Base-by-base conservation (phyloP, 495 filamentous ascomycete genomes). In the Penicillium silybi region DNA sequence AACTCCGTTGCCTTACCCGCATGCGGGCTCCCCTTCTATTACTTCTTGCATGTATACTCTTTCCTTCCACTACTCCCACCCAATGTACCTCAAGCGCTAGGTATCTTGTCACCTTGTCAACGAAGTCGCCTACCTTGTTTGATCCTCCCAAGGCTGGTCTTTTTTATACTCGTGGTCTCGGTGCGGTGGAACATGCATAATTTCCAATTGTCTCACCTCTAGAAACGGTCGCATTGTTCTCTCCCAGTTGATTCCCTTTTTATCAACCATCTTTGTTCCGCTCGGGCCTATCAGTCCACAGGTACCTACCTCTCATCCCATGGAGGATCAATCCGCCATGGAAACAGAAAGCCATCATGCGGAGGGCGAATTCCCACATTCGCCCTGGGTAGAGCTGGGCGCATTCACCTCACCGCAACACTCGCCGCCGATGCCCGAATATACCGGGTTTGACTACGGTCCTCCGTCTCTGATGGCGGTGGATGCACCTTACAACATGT, bases 301-400 rank as follows among this genome's bases (percentile, higher is more conserved):
- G 17, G 15, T 22, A 46, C 37, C 32, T n/a, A n/a, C n/a, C n/a
- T n/a, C n/a, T 32, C 10, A 40, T 29, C 26, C 57, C 32, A 59
- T 65, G 61, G 59, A 61, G 40, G 51, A 61, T 19, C 53, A 52
- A 40, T 20, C 59, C 50, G 43, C 54, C 54, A 76, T 77, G 71
- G 73, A 75, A 42, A 68, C 74, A n/a, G 80, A 65, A 65, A 58
- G 62, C 44, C 71, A 61, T 61, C 71, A 66, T 68, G 66, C 46
- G 53, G 72, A 75, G n/a, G 61, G 58, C 50, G 78, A 79, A 47
- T 79, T 76, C 64, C 53, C 69, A 50, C 72, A 76, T 65, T 75
- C 73, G 39, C 74, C 76, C 53, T 81, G 78, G 78, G 65, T 78
- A 50, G 77, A 79, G 46, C 65, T 80, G 55, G 72, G 71, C 32